phyloP scores from a whole-genome alignment of 179 eudicot genomes.

The Spergularia azorica region DNA sequence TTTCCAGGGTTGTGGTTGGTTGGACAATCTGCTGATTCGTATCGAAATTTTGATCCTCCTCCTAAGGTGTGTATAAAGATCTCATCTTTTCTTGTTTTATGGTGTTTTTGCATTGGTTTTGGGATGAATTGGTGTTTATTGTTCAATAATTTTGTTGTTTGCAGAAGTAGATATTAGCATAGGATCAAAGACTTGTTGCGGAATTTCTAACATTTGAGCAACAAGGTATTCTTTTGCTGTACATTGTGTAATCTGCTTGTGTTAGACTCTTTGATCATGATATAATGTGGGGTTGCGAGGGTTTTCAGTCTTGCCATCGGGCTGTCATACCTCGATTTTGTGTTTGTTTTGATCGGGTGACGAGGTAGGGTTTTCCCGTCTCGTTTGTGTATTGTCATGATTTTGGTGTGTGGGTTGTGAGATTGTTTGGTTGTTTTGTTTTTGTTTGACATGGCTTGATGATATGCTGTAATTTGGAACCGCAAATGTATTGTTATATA shows the following conservation, averaged over 20 bases:
- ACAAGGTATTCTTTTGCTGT: constrained; percentile 16
- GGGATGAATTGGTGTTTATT: no score
- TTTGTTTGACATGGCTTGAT: not conserved
- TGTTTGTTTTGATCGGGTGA: not conserved
- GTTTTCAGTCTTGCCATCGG: not conserved
- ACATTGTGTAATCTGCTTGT: not conserved
- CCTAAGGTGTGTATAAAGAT: constrained; percentile 9
- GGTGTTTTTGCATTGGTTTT: not conserved
- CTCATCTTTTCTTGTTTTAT: not conserved
- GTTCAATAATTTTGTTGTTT: not conserved
- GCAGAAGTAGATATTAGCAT: constrained; percentile 38
- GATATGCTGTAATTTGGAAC: no score
- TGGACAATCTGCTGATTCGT: constrained; percentile 41
- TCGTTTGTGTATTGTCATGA: not conserved
- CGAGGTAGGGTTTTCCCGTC: not conserved
- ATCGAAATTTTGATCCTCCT: constrained; percentile 39
- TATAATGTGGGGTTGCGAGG: no score
- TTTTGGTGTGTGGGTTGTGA: not conserved
- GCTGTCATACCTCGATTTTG: not conserved
- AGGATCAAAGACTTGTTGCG: constrained; percentile 1
- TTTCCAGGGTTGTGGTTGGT: constrained; percentile 59
- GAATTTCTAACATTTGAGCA: constrained; percentile 10
- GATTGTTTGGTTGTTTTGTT: constrained; percentile 7
- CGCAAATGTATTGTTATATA: no score
- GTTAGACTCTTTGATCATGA: no score